Conservation (phyloP, 352 stramenopile species). For the Phytopythium sindhum region DNA sequence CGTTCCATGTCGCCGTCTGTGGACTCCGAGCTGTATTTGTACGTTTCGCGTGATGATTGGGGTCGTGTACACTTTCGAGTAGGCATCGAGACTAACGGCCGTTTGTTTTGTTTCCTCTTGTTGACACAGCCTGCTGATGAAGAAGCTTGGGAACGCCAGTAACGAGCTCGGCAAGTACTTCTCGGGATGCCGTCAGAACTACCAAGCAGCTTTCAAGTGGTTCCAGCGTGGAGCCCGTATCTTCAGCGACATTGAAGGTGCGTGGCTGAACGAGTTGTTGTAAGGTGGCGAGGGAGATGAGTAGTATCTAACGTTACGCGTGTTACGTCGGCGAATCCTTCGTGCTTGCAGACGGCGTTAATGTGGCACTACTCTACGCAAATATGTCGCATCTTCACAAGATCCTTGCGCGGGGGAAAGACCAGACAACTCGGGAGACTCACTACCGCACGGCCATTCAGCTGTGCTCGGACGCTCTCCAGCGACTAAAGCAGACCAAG, state of each 20-base stretch:
- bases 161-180: constrained; percentile 83
- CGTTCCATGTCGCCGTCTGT: constrained; percentile 52
- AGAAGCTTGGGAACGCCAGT: constrained; percentile 83
- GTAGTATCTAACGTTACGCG: not conserved
- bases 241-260: constrained; percentile 82
- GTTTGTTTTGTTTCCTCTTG: constrained; percentile 9
- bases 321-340: not conserved
- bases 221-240: constrained; percentile 78
- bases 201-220: constrained; percentile 63
- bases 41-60: constrained; percentile 17
- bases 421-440: constrained; percentile 23
- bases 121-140: constrained; percentile 65
- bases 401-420: constrained; percentile 68
- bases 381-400: constrained; percentile 86
- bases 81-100: constrained; percentile 8
- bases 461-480: constrained; percentile 60
- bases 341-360: constrained; percentile 52
- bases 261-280: not conserved
- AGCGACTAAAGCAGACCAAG: constrained; percentile 68
- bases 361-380: constrained; percentile 72
- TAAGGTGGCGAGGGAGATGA: not conserved
- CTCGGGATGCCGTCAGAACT: constrained; percentile 34
- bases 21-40: constrained; percentile 84
- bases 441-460: constrained; percentile 64
- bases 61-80: not conserved